Evolutionary conservation across 345 rosid species (phyloP), one percentile per base, ranked within the genome.

Genomic region (Psidium guajava): DNA sequence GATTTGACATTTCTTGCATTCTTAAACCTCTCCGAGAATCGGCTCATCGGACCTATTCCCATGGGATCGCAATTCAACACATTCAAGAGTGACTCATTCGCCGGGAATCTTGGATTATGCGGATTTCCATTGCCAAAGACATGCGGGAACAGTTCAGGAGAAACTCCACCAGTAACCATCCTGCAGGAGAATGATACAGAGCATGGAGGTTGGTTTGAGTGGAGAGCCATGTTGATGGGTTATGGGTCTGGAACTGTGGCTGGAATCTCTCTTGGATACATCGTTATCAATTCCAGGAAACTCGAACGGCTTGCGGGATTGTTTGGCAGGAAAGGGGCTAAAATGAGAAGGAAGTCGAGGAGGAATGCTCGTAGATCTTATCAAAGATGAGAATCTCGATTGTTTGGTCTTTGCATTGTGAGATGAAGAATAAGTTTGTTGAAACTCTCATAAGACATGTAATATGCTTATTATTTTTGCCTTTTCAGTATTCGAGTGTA

Each of bases 241-340:
- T 89, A 89, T 74, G 85, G 58, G 32, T 57, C 64, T 36, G 89
- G 90, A 32, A 5, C 53, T 5, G 77, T 84, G 47, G 8, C 82
- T 18, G 84, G 90, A 8, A 6, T 82, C 13, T 4, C 56, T 13
- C 8, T 84, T 8, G 88, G 84, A 22, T 84, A 74, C 74, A 47
- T 73, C 3, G 10, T 84, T 47, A 54, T 85, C 49, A 15, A 61
- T 24, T 28, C 36, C 3, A 49, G 18, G 28, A 27, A 75, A 74
- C 15, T 57, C 21, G 55, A 20, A 73, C 54, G 82, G 74, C 11
- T 10, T 81, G 90, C 3, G 77, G 3, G 53, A 87, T 86, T 55
- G 87, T 90, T 89, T 5, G 95, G 92, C 52, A 90, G 57, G 74
- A 93, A 84, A 25, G 89, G 91, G 85, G 95, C 91, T n/a, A 92